Conservation (phyloP, 2,329 filamentous ascomycete species). For the Verticillium klebahnii region DNA sequence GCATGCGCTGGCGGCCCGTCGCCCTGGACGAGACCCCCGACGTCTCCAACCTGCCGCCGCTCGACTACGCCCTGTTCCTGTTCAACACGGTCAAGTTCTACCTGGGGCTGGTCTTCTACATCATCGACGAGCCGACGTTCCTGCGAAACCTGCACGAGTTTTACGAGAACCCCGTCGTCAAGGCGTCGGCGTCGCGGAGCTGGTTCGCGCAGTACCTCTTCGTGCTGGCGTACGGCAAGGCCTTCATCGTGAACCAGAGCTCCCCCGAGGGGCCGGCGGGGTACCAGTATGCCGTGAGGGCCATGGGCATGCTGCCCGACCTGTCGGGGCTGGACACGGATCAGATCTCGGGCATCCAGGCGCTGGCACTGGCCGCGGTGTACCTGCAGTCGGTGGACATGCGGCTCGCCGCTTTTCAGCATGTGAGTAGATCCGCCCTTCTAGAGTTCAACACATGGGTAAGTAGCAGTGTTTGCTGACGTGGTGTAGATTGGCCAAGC, state of each 20-base stretch:
- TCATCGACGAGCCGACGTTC: conserved; percentile 17
- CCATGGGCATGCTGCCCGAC: conserved; percentile 33
- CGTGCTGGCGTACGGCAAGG: conserved; percentile 26
- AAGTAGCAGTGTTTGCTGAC: conserved; percentile 6
- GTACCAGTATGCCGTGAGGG: conserved; percentile 31
- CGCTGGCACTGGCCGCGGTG: conserved; percentile 27
- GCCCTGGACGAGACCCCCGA: conserved; percentile 17
- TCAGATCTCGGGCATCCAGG: conserved; percentile 24
- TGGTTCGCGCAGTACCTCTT: conserved; percentile 28
- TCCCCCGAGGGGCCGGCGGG: conserved; percentile 24
- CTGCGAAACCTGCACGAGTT: conserved; percentile 15
- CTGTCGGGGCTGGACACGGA: conserved; percentile 24
- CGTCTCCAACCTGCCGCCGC: conserved; percentile 19
- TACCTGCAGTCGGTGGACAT: conserved; percentile 36
- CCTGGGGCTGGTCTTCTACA: conserved; percentile 16
- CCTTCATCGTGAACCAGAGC: conserved; percentile 20
- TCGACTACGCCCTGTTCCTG: conserved; percentile 17
- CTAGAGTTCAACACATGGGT: conserved; percentile 8
- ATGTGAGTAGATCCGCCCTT: conserved; percentile 19
- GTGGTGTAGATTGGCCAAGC: conserved; percentile 23
- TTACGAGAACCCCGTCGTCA: conserved; percentile 14
- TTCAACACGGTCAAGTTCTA: conserved; percentile 19
- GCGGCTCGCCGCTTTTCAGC: conserved; percentile 31
- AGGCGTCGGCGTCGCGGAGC: conserved; percentile 12
- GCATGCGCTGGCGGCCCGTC: conserved; percentile 22